A percentile compares a stretch with the other conserved stretches of the same genome.
Conservation (phyloP, 2,329 filamentous ascomycete genomes). For the Trichoderma breve region DNA sequence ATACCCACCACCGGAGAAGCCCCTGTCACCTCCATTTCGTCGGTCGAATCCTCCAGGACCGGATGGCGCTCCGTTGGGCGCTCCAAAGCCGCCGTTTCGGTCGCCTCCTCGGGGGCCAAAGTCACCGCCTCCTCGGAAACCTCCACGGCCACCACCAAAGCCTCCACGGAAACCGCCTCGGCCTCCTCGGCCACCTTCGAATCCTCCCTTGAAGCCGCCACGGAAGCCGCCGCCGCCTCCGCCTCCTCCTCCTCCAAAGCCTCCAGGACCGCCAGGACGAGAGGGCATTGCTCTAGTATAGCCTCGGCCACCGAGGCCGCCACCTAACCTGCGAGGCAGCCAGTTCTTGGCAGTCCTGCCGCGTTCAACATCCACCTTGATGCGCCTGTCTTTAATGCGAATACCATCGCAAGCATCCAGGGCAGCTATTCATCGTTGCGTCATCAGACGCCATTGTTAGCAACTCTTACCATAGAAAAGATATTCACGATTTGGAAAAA, state of each 20-base stretch:
- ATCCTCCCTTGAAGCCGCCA: slow-evolving; percentile 42
- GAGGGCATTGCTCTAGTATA: slow-evolving; percentile 81
- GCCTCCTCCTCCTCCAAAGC: slow-evolving; percentile 48
- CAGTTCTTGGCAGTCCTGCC: slow-evolving; percentile 92
- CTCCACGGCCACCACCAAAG: slow-evolving; percentile 28
- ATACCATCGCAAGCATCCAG: slow-evolving; percentile 83
- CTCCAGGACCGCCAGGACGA: slow-evolving; percentile 65
- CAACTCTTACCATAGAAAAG: slow-evolving; percentile 57
- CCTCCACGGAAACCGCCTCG: slow-evolving; percentile 51
- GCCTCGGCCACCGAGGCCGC: slow-evolving; percentile 85
- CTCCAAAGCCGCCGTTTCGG: slow-evolving; percentile 51
- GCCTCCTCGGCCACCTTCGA: slow-evolving; percentile 51
- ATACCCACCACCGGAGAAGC: slow-evolving; percentile 51
- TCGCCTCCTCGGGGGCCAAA: slow-evolving; percentile 38
- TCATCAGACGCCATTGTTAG: slow-evolving; percentile 64
- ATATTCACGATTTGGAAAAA: slow-evolving; percentile 22
- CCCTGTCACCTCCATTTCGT: slow-evolving; percentile 43
- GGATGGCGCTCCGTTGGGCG: slow-evolving; percentile 59
- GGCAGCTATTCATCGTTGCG: slow-evolving; percentile 71
- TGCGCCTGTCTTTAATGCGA: slow-evolving; percentile 85
- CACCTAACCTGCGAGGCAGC: slow-evolving; percentile 87
- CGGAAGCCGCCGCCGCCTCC: slow-evolving; percentile 45
- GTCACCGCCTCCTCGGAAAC: slow-evolving; percentile 40
- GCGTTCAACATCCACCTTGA: slow-evolving; percentile 94
- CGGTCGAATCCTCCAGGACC: slow-evolving; percentile 55